These are phyloP conservation scores for Rhytidiadelphus loreus DNA, from an alignment of 225 moss, liverwort and hornwort genomes.

Conservation along the genomic window DNA sequence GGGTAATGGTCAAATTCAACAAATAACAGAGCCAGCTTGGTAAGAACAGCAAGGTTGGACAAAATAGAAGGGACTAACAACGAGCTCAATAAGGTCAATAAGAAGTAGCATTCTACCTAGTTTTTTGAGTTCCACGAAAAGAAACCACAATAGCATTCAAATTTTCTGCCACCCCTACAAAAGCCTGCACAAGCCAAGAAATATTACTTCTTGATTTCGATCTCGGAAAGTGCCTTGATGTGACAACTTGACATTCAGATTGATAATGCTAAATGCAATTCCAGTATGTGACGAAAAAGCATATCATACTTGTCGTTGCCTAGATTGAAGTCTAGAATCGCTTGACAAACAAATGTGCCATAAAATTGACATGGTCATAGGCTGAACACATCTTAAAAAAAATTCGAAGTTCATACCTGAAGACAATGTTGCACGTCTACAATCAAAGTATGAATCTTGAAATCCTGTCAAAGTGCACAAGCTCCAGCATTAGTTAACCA, in stretches of 20 bases:
- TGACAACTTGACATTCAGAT: not conserved
- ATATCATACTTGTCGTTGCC: not conserved
- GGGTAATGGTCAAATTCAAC: not conserved
- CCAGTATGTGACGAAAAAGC: not conserved
- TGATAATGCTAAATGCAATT: not conserved
- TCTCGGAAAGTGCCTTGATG: not conserved
- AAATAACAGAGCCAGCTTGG: not conserved
- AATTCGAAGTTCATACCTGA: slow-evolving; percentile 37
- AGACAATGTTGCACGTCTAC: slow-evolving; percentile 79
- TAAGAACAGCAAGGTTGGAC: not conserved
- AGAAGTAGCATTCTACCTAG: slow-evolving; percentile 22
- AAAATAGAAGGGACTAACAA: not conserved
- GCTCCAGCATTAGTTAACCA: not conserved
- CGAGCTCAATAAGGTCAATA: not conserved
- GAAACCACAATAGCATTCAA: slow-evolving; percentile 71
- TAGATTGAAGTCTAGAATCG: not conserved
- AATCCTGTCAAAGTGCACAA: slow-evolving; percentile 40
- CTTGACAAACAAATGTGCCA: not conserved
- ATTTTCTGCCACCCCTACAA: slow-evolving; percentile 83
- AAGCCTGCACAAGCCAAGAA: slow-evolving; percentile 42
- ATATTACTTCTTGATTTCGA: not conserved
- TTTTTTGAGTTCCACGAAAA: slow-evolving; percentile 94
- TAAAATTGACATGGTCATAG: not conserved
- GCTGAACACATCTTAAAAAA: not conserved
- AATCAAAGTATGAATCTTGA: slow-evolving; percentile 68